Base-by-base conservation (phyloP, 495 filamentous ascomycete species). In the Aspergillus ostianus region DNA sequence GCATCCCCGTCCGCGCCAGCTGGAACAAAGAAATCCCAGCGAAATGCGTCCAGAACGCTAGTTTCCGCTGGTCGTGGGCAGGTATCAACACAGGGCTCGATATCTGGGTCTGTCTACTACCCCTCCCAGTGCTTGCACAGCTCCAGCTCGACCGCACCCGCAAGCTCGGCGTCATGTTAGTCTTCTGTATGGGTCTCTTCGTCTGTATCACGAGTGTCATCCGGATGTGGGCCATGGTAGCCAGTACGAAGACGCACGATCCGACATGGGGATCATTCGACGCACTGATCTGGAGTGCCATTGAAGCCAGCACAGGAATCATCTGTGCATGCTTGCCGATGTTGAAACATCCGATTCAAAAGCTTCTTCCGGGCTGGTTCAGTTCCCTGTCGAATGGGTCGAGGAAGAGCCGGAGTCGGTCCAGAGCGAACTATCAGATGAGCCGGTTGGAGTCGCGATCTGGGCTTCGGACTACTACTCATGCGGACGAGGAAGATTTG, bases 111-210 rank as follows among this genome's bases (percentile, higher is more conserved):
- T 63, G 76, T 7, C 30, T 70, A 1, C 58, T 80, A 57, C 77
- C 78, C 3, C 69, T 79, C 46, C 75, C 75, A 8, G 65, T 74
- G 19, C 67, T 80, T 36, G 65, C 62, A 27, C 63, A 64, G 26
- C 58, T 80, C n/a, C 73, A 77, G 45, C 65, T 79, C 36, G 70
- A 76, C 19, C 61, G 60, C 49, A 69, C 70, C 48, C 80, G 77
- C 10, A 73, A 73, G 17, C 29, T 65, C 20, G 70, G 70, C 18
- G 68, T 74, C 27, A 73, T 70, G 58, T 23, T 79, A 3, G 70
- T 72, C 8, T 65, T 80, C 60, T 52, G 63, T 58, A 56, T 68
- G 62, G 54, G 67, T 70, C 57, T 79, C 72, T 68, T 64, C 55
- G 67, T 69, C 36, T 67, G 64, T 56, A 30, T 69, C 10, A 67